phyloP scores from a whole-genome alignment of 2,329 filamentous ascomycete genomes.

The Apiospora phragmitis region DNA sequence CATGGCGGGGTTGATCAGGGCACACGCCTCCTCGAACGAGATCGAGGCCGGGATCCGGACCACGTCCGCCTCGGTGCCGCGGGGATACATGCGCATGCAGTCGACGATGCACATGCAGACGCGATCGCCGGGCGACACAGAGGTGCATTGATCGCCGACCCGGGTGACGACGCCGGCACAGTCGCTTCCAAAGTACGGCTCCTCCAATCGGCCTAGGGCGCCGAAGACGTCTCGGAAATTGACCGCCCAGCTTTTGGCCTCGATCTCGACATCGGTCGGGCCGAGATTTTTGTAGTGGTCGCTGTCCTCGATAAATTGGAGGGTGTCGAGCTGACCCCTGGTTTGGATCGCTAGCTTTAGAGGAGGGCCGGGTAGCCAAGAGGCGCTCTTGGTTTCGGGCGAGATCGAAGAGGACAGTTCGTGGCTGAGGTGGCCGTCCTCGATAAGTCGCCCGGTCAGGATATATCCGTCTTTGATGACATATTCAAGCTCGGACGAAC shows the following conservation, averaged over 20 bases:
- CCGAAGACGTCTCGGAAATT: slow-evolving; percentile 19
- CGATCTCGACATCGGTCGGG: slow-evolving; percentile 15
- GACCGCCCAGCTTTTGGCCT: slow-evolving; percentile 14
- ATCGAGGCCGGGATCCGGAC: slow-evolving; percentile 9
- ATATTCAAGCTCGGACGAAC: slow-evolving; percentile 20
- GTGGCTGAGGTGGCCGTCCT: slow-evolving; percentile 15
- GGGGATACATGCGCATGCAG: slow-evolving; percentile 14
- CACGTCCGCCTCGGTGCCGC: slow-evolving; percentile 23
- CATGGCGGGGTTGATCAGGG: neutral
- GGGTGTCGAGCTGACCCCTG: slow-evolving; percentile 23
- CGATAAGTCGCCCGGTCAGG: slow-evolving; percentile 15
- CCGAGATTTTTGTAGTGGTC: neutral
- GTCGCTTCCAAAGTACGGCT: slow-evolving; percentile 2
- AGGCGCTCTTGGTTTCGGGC: slow-evolving; percentile 14
- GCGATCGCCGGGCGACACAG: neutral
- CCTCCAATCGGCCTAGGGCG: slow-evolving; percentile 16
- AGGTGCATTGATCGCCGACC: neutral
- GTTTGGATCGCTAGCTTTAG: slow-evolving; percentile 20
- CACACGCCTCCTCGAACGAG: neutral
- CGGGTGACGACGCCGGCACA: neutral
- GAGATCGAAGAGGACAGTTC: slow-evolving; percentile 14
- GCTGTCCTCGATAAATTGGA: slow-evolving; percentile 24
- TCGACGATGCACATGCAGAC: slow-evolving; percentile 8
- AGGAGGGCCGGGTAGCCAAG: slow-evolving; percentile 16
- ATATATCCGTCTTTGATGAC: slow-evolving; percentile 17